Percentiles rank a stretch among this genome's conserved stretches.
These are phyloP conservation scores for Mortierella sp. DNA, from an alignment of 371 early-diverging fungal genomes.

Conservation along the genomic window DNA sequence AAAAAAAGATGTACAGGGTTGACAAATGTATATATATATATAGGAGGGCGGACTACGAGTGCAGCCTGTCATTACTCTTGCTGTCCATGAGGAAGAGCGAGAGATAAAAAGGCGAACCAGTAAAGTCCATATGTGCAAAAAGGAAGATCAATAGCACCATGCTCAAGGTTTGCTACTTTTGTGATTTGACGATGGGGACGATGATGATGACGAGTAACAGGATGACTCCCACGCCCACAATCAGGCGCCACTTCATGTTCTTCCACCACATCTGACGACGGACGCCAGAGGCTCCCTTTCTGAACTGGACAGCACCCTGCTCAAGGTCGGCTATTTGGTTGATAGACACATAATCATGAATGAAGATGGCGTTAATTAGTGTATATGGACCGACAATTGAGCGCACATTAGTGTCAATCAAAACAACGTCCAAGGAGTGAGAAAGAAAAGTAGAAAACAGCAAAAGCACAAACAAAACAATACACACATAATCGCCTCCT, in stretches of 20 bases:
- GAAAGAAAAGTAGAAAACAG: neutral
- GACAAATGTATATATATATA: conserved; percentile 1
- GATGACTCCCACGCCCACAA: conserved; percentile 81
- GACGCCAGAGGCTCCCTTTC: conserved; percentile 85
- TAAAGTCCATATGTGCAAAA: neutral
- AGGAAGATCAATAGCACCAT: neutral
- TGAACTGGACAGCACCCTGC: conserved; percentile 85
- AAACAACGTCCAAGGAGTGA: neutral
- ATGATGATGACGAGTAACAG: conserved; percentile 86
- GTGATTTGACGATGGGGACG: conserved; percentile 78
- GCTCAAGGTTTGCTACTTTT: no score
- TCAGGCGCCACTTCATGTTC: conserved; percentile 94
- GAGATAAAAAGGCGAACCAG: neutral
- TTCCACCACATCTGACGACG: conserved; percentile 95
- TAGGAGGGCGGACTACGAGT: neutral
- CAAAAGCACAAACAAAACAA: no score
- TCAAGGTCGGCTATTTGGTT: conserved; percentile 79
- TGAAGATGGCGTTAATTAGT: neutral
- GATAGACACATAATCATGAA: neutral
- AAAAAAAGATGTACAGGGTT: neutral
- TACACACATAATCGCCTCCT: neutral
- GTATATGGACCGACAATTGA: neutral
- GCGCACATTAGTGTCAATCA: neutral
- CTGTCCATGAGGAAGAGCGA: no score
- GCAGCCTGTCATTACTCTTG: neutral